phyloP scores from a whole-genome alignment of 495 filamentous ascomycete species.

The Annulohypoxylon moriforme region DNA sequence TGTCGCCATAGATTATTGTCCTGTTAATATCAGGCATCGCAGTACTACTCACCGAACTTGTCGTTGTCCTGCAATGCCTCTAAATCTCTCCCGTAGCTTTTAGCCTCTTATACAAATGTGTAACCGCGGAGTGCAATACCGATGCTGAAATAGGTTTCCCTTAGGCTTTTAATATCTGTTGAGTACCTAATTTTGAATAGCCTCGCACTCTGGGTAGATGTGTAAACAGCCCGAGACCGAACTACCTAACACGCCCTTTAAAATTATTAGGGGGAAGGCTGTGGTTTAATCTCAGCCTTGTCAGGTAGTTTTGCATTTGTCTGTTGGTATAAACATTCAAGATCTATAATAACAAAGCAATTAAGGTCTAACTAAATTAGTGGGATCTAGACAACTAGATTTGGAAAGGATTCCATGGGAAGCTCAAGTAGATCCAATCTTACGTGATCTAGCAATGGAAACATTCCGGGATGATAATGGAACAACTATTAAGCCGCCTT shows the following conservation, averaged over 20 bases:
- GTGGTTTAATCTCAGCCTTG: neutral
- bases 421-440: neutral
- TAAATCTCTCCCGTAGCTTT: neutral
- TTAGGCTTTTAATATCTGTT: neutral
- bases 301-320: neutral
- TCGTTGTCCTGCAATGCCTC: neutral
- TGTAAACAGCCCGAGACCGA: neutral
- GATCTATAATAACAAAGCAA: neutral
- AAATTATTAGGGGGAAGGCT: neutral
- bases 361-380: neutral
- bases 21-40: neutral
- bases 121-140: neutral
- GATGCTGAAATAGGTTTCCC: neutral
- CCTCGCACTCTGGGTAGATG: neutral
- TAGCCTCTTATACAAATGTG: neutral
- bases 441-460: neutral
- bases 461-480: neutral
- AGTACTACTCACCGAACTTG: neutral
- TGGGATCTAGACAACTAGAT: neutral
- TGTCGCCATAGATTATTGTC: neutral
- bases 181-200: neutral
- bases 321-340: neutral
- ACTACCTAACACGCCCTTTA: neutral
- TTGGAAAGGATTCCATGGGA: neutral
- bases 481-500: neutral